Evolutionary conservation across 768 basidiomycete genomes (phyloP).

Genomic region (Artomyces pyxidatus): DNA sequence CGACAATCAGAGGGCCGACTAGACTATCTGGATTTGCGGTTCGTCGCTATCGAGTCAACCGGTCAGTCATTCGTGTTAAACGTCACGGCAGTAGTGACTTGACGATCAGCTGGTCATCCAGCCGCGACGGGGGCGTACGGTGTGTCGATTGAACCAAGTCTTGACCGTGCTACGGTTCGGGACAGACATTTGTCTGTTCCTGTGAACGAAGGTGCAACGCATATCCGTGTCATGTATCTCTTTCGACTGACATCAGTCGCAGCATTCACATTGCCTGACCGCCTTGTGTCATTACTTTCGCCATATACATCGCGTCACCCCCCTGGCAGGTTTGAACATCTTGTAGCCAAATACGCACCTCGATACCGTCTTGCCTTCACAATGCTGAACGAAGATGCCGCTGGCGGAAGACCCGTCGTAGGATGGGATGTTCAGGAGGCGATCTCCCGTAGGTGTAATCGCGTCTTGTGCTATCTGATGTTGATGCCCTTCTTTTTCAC

Average conservation of each 20-base stretch:
- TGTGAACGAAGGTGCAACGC: constrained; percentile 6
- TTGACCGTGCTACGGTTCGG: no score
- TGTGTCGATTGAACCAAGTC: neutral
- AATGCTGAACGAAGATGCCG: constrained; percentile 83
- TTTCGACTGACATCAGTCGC: neutral
- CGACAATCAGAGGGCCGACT: neutral
- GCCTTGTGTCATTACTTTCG: constrained; percentile 32
- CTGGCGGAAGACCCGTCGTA: constrained; percentile 47
- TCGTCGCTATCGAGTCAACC: neutral
- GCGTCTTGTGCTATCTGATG: neutral
- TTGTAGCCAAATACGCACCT: constrained; percentile 68
- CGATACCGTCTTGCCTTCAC: constrained; percentile 88
- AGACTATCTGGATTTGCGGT: neutral
- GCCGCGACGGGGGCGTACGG: neutral
- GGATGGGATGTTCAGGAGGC: constrained; percentile 70
- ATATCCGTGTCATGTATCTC: neutral
- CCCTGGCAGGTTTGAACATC: constrained; percentile 33
- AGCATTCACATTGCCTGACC: constrained; percentile 18
- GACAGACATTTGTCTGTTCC: constrained; percentile 3
- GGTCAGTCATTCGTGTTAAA: no score
- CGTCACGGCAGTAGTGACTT: no score
- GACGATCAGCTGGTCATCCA: neutral
- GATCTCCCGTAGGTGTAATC: constrained; percentile 46
- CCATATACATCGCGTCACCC: constrained; percentile 35
- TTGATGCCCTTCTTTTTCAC: constrained; percentile 4